phyloP scores from a whole-genome alignment of 164 flowering plant genomes.

The Piper betle region DNA sequence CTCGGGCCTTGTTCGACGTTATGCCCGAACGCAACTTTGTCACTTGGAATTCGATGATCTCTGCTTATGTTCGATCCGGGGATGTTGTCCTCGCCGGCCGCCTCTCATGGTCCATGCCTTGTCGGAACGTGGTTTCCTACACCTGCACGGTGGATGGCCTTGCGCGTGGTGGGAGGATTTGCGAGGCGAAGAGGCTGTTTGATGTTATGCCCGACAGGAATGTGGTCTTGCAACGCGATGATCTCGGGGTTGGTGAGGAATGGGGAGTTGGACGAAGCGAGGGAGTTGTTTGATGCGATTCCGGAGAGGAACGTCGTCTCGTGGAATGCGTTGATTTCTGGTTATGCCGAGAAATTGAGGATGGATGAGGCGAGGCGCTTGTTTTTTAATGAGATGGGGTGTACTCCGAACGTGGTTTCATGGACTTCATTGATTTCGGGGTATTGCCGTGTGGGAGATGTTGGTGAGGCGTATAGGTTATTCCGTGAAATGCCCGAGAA shows the following conservation, averaged over 20 bases:
- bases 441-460: constrained; percentile 40
- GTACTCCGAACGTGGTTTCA: constrained; percentile 32
- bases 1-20: no score
- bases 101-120: constrained; percentile 38
- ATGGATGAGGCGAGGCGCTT: constrained; percentile 36
- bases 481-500: constrained; percentile 40
- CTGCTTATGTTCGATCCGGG: constrained; percentile 32
- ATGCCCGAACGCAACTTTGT: no score
- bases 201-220: constrained; percentile 37
- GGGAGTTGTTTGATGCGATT: constrained; percentile 32
- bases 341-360: constrained; percentile 26
- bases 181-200: constrained; percentile 27
- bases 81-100: constrained; percentile 24
- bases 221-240: constrained; percentile 52
- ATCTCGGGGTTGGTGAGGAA: constrained; percentile 32
- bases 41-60: not conserved
- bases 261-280: constrained; percentile 34
- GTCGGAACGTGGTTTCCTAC: constrained; percentile 45
- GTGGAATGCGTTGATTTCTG: constrained; percentile 41
- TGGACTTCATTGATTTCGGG: constrained; percentile 58
- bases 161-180: constrained; percentile 12
- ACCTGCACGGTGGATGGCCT: constrained; percentile 42
- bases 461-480: constrained; percentile 32
- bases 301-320: constrained; percentile 25
- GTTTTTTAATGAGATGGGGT: constrained; percentile 36